Base-by-base conservation (phyloP, 2,329 filamentous ascomycete genomes). In the Verticillium albo-atrum region DNA sequence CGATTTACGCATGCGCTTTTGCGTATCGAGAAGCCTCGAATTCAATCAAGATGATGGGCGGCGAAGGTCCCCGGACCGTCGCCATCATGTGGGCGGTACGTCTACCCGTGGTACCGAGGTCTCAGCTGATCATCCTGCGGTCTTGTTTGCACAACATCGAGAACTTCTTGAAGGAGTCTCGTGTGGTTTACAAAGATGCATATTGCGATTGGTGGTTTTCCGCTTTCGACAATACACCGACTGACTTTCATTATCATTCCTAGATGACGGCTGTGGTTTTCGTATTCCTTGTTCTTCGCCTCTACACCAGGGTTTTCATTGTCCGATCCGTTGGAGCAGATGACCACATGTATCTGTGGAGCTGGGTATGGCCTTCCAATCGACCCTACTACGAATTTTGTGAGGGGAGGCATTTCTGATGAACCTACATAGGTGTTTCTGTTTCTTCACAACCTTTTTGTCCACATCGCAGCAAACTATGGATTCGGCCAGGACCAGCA, bases 391-490 rank as follows among this genome's bases (percentile, higher is more conserved):
- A n/a, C n/a, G n/a, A n/a, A n/a, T 27, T 25, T 27, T 27, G 12
- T 53, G 6, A 25, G 25, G 4, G 25, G 20, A 17, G 15, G 37
- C 20, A 47, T 5, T 6, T 7, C 1, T 27, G 70, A 14, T n/a
- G 61, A 60, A 17, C 53, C 70, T 3, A 10, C 66, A 17, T 70
- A 76, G 50, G 69, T 75, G 9, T 51, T 60, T 4, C 67, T 75
- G 0, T 71, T 73, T 3, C 64, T 72, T 1, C 76, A 77, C 57
- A 76, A 72, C 1, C 15, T 30, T 3, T 42, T 56, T 15, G 5
- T 30, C 6, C 28, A 34, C 28, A 34, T 54, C 15, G 15, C 53
- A 17, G 53, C 53, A 34, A 23, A 34, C 15, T 54, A 54, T 54
- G 53, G 53, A 14, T 34, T 34, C 53, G 53, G 28, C 6, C 17